Conservation (phyloP, 2,329 filamentous ascomycete species). For the Parasarocladium wereldwijsianum region DNA sequence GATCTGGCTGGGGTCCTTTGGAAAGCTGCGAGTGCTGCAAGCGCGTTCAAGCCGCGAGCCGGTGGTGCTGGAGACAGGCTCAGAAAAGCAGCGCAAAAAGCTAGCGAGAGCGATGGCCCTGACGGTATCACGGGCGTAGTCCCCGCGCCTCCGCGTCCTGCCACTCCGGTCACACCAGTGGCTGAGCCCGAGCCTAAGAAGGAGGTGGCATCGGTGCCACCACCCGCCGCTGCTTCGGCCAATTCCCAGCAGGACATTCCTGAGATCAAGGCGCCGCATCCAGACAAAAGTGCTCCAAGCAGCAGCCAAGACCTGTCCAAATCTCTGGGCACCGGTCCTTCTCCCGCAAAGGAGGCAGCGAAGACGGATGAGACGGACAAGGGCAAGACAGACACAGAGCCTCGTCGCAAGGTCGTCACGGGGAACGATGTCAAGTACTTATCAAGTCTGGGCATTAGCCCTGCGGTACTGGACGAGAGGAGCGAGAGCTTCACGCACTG, state of each 20-base stretch:
- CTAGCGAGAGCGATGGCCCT: constrained; percentile 46
- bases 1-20: constrained; percentile 64
- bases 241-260: no score
- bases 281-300: constrained; percentile 22
- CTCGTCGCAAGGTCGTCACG: constrained; percentile 46
- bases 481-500: constrained; percentile 70
- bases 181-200: constrained; percentile 15
- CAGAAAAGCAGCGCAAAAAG: constrained; percentile 31
- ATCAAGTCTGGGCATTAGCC: constrained; percentile 62
- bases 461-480: constrained; percentile 57
- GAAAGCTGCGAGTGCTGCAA: constrained; percentile 57
- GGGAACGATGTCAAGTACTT: constrained; percentile 71
- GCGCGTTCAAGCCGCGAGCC: constrained; percentile 67
- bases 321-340: no score
- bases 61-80: constrained; percentile 77
- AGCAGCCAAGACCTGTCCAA: constrained; percentile 26
- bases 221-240: constrained; percentile 18
- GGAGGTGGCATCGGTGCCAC: no score
- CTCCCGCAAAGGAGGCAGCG: constrained; percentile 11
- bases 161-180: constrained; percentile 9
- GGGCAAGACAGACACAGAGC: constrained; percentile 26
- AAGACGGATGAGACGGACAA: constrained; percentile 3
- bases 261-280: constrained; percentile 42
- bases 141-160: constrained; percentile 47
- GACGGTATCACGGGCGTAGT: constrained; percentile 87